These are phyloP conservation scores for Saccharomycopsis amapae DNA, from an alignment of 805 yeast species.

Conservation along the genomic window DNA sequence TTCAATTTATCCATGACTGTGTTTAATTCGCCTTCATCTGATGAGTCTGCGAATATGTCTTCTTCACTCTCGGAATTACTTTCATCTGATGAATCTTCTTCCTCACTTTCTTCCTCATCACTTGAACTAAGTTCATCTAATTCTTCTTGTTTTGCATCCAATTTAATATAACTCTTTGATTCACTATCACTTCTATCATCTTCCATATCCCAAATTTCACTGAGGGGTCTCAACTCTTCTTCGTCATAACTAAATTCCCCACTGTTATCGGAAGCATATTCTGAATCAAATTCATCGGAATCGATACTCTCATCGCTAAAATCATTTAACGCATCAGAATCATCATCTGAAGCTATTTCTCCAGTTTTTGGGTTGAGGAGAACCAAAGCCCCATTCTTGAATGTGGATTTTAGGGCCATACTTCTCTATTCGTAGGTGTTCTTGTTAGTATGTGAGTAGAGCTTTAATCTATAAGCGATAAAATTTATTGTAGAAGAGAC, in stretches of 20 bases:
- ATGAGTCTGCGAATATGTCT: conserved; percentile 29
- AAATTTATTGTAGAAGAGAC: neutral
- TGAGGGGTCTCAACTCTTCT: conserved; percentile 60
- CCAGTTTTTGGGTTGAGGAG: conserved; percentile 19
- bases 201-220: conserved; percentile 88
- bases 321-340: conserved; percentile 13
- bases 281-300: conserved; percentile 21
- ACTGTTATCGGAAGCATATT: conserved; percentile 13
- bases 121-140: conserved; percentile 9
- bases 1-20: conserved; percentile 38
- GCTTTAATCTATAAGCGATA: neutral
- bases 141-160: conserved; percentile 22
- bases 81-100: conserved; percentile 25
- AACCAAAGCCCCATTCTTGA: conserved; percentile 18
- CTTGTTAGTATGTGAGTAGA: no score
- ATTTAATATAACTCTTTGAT: conserved; percentile 17
- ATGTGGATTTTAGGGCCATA: conserved; percentile 18
- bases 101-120: conserved; percentile 11
- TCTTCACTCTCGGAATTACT: conserved; percentile 24
- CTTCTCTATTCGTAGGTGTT: no score
- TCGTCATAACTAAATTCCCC: conserved; percentile 43
- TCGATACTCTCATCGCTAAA: conserved; percentile 21
- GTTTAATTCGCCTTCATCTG: conserved; percentile 37
- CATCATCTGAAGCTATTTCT: conserved; percentile 11
- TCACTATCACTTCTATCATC: conserved; percentile 38